A percentile compares a stretch with the other conserved stretches of the same genome.
Evolutionary conservation across 306 rosid species (phyloP).

Genomic region (Glycyrrhiza uralensis): DNA sequence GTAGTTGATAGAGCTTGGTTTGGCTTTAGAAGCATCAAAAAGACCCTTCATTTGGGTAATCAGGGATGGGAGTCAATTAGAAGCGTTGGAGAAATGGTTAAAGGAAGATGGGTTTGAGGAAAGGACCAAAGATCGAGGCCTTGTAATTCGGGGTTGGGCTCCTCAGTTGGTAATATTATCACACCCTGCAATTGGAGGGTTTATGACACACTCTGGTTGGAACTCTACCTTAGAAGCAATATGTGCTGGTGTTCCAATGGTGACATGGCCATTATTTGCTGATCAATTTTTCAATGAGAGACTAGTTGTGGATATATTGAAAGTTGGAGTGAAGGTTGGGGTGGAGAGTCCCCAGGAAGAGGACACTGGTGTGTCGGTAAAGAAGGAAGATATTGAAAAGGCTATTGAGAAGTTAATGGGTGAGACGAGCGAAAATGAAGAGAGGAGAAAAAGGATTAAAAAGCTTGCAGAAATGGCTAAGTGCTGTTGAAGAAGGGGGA

Average conservation of each 20-base stretch:
- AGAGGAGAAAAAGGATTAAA: conserved; percentile 28
- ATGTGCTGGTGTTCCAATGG: conserved; percentile 52
- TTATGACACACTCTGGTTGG: conserved; percentile 66
- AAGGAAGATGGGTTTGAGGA: conserved; percentile 37
- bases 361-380: conserved; percentile 28
- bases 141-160: conserved; percentile 58
- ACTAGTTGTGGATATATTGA: conserved; percentile 20
- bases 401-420: conserved; percentile 41
- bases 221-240: conserved; percentile 53
- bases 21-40: conserved; percentile 52
- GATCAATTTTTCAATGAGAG: conserved; percentile 49
- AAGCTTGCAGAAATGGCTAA: conserved; percentile 36
- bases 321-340: conserved; percentile 39
- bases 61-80: conserved; percentile 21
- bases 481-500: conserved; percentile 53
- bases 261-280: conserved; percentile 56
- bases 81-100: conserved; percentile 40
- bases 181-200: conserved; percentile 52
- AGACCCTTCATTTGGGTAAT: conserved; percentile 56
- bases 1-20: conserved; percentile 42
- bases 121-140: conserved; percentile 30
- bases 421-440: conserved; percentile 32
- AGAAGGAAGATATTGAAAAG: conserved; percentile 33
- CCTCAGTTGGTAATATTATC: conserved; percentile 49
- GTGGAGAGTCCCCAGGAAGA: conserved; percentile 32